Evolutionary conservation across 2,329 filamentous ascomycete species (phyloP).

Genomic region (Chaetomium olivaceum): DNA sequence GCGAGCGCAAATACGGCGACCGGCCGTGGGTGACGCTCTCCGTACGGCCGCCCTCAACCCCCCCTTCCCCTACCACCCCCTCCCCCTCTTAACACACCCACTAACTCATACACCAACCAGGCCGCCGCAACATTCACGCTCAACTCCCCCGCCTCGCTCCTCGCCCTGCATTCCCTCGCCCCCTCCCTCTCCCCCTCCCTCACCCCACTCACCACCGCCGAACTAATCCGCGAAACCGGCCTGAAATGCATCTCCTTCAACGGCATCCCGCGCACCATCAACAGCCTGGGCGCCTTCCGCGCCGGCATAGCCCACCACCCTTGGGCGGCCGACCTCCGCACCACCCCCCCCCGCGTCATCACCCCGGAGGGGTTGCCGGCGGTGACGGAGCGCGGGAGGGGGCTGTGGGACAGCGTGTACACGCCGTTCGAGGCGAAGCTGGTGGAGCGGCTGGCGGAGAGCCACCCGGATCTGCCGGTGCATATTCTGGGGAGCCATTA

Average conservation of each 20-base stretch:
- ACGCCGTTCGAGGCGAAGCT: constrained; percentile 72
- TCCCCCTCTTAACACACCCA: not conserved
- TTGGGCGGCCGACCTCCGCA: constrained; percentile 55
- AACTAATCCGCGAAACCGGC: constrained; percentile 73
- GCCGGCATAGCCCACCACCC: constrained; percentile 51
- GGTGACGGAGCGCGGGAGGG: constrained; percentile 59
- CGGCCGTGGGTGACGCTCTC: constrained; percentile 68
- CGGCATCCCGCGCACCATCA: constrained; percentile 81
- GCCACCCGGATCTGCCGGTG: constrained; percentile 79
- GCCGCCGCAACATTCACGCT: constrained; percentile 82
- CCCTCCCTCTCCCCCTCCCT: constrained; percentile 33
- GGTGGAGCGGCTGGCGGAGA: constrained; percentile 66
- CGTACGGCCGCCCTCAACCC: constrained; percentile 34
- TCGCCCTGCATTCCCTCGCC: constrained; percentile 59
- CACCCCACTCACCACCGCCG: constrained; percentile 55
- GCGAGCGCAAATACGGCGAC: constrained; percentile 60
- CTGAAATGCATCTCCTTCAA: constrained; percentile 80
- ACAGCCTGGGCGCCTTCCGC: constrained; percentile 67
- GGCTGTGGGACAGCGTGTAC: constrained; percentile 77
- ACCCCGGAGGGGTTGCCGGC: constrained; percentile 54
- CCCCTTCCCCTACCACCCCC: too few species aligned
- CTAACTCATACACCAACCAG: constrained; percentile 41
- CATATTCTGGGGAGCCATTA: constrained; percentile 78
- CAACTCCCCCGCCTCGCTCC: constrained; percentile 77
- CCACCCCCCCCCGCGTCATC: constrained; percentile 55